These are phyloP conservation scores for Stemphylium lycopersici DNA, from an alignment of 2,329 filamentous ascomycete genomes.

Conservation along the genomic window DNA sequence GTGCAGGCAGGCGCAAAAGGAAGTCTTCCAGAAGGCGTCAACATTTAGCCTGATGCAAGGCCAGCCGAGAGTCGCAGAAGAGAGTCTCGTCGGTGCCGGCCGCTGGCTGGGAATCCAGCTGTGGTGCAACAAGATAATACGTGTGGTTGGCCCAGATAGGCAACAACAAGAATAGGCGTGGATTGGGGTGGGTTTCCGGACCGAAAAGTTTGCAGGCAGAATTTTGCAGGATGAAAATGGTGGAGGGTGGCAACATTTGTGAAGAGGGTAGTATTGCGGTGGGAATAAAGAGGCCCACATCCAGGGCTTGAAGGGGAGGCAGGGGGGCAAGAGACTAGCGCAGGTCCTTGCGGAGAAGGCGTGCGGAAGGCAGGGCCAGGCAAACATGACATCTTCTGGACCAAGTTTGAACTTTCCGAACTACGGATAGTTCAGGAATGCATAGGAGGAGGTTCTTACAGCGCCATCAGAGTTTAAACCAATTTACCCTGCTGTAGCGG, in stretches of 20 bases:
- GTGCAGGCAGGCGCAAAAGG: constrained; percentile 12
- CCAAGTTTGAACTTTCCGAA: neutral
- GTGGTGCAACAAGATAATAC: constrained; percentile 8
- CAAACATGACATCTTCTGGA: neutral
- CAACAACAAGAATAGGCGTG: neutral
- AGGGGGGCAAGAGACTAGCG: neutral
- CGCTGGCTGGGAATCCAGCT: constrained; percentile 8
- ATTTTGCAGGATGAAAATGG: neutral
- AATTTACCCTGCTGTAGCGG: neutral
- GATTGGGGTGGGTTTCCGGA: neutral
- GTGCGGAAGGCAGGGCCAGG: constrained; percentile 1
- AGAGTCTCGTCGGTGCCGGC: constrained; percentile 3
- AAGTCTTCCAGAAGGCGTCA: constrained; percentile 21
- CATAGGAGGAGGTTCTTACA: neutral
- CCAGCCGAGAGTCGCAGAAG: constrained; percentile 8
- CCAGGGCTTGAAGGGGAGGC: neutral
- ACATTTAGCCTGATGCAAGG: constrained; percentile 6
- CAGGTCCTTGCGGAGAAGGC: constrained; percentile 12
- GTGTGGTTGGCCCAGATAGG: constrained; percentile 4
- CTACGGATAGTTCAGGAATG: neutral
- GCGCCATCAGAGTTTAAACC: neutral
- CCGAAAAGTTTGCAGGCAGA: neutral
- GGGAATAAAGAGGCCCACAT: neutral
- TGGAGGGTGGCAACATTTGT: neutral
- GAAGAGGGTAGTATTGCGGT: neutral